Base-by-base conservation (phyloP, 768 basidiomycete species). In the Pleurotus giganteus region DNA sequence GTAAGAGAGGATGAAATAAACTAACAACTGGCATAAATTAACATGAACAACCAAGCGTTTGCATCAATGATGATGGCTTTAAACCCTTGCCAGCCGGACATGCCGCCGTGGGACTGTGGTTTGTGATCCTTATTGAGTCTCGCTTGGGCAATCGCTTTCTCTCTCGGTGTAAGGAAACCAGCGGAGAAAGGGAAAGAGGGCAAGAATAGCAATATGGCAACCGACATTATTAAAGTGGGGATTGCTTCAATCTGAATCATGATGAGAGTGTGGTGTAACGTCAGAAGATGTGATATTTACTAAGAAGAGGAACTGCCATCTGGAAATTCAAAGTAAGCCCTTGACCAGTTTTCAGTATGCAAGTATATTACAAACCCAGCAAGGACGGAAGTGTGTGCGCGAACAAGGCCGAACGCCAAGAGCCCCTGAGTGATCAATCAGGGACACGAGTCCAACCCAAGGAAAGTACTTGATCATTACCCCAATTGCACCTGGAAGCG, bases 251-350 rank as follows among this genome's bases (percentile, higher is more conserved):
- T 74, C 81, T 83, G 53, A 6, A 32, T n/a, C 41, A 29, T 13
- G 34, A 24, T 24, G 12, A 24, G 13, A 15, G 19, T 37, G 4
- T 21, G 23, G 15, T 6, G 7, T 7, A 32, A 3, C n/a, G 15
- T 12, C 28, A 11, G 39, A 21, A 39, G 21, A 23, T 0, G 9
- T 13, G 36, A 7, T 13, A 42, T 23, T 53, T 56, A 80, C 80
- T 13, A 83, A 71, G 64, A 81, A 83, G 21, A 83, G 70, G 59
- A 83, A 84, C 58, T 84, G 82, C 82, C 81, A 84, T 52, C 81
- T 81, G 45, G 8, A 27, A 17, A 27, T 28, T 7, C 13, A 23
- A 50, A 13, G 27, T 17, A 21, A 26, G 8, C 32, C 58, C 60
- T 31, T 27, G 65, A 62, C 66, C 65, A 27, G 32, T 42, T 4